phyloP scores from a whole-genome alignment of 169 alveolate genomes.

The Eimeria praecox region DNA sequence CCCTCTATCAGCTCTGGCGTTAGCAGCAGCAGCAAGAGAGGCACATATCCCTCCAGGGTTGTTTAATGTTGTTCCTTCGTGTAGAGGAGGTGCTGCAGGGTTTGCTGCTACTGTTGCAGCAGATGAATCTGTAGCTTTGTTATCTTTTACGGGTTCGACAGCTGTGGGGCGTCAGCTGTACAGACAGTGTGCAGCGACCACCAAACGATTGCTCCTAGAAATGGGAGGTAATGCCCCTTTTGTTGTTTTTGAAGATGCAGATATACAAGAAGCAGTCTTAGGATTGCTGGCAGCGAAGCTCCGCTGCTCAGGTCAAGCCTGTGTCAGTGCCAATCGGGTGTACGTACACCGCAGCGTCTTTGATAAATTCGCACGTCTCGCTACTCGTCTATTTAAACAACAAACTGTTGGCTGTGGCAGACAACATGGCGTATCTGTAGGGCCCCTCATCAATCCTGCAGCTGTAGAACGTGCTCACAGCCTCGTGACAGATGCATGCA shows the following conservation, averaged over 20 bases:
- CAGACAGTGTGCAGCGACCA: conserved; percentile 75
- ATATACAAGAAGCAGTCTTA: conserved; percentile 80
- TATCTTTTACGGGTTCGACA: conserved; percentile 83
- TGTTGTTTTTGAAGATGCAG: conserved; percentile 82
- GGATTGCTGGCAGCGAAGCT: conserved; percentile 81
- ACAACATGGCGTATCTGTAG: conserved; percentile 71
- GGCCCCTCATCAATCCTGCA: conserved; percentile 78
- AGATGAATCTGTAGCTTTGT: conserved; percentile 12
- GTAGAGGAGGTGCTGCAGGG: neutral
- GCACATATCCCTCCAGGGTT: conserved; percentile 79
- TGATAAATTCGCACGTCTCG: neutral
- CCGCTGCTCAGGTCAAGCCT: conserved; percentile 82
- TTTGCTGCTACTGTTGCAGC: conserved; percentile 44
- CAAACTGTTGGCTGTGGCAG: conserved; percentile 72
- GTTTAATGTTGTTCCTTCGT: conserved; percentile 55
- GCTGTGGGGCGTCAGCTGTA: conserved; percentile 80
- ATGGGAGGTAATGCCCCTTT: conserved; percentile 84
- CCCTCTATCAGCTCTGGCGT: conserved; percentile 65
- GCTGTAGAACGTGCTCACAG: conserved; percentile 68
- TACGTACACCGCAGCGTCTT: conserved; percentile 80
- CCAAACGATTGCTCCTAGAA: conserved; percentile 78
- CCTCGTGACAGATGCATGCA: conserved; percentile 69
- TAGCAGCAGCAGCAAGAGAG: conserved; percentile 78
- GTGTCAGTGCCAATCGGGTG: conserved; percentile 82
- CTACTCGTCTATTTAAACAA: conserved; percentile 34